phyloP scores from a whole-genome alignment of 2,329 filamentous ascomycete genomes.

The Apiospora saccharicola region DNA sequence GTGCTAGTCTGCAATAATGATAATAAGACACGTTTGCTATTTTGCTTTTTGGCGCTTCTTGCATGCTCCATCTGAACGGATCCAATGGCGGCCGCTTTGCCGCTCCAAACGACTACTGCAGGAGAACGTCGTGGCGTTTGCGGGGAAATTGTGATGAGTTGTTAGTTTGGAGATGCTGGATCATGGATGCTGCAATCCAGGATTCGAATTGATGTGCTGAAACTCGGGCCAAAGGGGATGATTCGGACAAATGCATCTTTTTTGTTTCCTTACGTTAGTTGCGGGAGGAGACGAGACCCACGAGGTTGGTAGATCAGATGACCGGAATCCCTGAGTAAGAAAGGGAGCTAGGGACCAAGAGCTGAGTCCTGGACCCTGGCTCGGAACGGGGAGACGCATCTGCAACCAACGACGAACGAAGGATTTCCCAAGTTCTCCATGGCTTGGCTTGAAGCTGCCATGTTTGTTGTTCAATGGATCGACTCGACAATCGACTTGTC shows the following conservation, averaged over 20 bases:
- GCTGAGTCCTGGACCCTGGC: neutral
- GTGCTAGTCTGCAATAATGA: neutral
- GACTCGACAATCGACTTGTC: neutral
- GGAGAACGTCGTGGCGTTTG: constrained; percentile 12
- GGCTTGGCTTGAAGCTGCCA: neutral
- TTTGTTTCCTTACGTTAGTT: neutral
- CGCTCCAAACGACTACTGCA: constrained; percentile 1
- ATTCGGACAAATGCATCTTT: constrained; percentile 17
- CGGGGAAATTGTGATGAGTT: constrained; percentile 17
- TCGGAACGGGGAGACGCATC: neutral
- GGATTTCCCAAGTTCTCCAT: neutral
- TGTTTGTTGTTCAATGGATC: no score
- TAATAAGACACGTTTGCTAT: neutral
- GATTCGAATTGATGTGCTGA: neutral
- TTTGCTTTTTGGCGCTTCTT: neutral
- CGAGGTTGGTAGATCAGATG: constrained; percentile 13
- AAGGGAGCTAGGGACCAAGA: neutral
- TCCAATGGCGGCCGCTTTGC: neutral
- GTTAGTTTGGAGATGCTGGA: neutral
- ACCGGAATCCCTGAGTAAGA: constrained; percentile 6
- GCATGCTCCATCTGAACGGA: constrained; percentile 14
- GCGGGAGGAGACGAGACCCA: neutral
- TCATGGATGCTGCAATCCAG: neutral
- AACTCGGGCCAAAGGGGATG: constrained; percentile 4
- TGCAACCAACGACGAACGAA: neutral